These are phyloP conservation scores for Phialophora chinensis DNA, from an alignment of 2,329 filamentous ascomycete species.

Conservation along the genomic window DNA sequence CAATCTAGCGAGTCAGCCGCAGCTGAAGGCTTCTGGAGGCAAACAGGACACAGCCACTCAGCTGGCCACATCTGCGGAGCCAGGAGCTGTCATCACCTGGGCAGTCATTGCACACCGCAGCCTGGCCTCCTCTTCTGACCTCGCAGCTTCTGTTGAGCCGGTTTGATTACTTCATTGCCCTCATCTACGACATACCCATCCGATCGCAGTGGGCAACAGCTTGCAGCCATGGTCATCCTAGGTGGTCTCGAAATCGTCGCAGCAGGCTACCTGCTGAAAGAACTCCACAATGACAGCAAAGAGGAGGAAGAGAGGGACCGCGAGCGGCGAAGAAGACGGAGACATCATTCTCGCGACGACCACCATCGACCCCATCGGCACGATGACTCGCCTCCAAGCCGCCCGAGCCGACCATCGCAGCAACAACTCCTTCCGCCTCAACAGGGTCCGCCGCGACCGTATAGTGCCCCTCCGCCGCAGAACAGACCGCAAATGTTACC, in stretches of 20 bases:
- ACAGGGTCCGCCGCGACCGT: slow-evolving; percentile 26
- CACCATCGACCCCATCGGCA: slow-evolving; percentile 22
- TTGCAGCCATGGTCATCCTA: slow-evolving; percentile 33
- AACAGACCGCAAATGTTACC: slow-evolving; percentile 18
- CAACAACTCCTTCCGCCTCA: slow-evolving; percentile 25
- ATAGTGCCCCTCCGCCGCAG: slow-evolving; percentile 29
- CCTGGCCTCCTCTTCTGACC: background rate
- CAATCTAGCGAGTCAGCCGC: slow-evolving; percentile 14
- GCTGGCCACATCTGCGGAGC: slow-evolving; percentile 1
- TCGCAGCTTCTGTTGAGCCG: background rate
- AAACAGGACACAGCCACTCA: slow-evolving; percentile 2
- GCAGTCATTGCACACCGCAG: background rate
- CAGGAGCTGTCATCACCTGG: background rate
- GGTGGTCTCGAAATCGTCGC: slow-evolving; percentile 37
- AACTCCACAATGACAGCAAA: slow-evolving; percentile 33
- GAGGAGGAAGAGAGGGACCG: slow-evolving; percentile 30
- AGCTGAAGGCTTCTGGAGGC: background rate
- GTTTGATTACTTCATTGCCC: background rate
- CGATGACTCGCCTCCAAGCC: slow-evolving; percentile 25
- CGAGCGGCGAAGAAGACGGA: slow-evolving; percentile 26
- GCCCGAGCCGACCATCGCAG: slow-evolving; percentile 22
- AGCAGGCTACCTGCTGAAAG: slow-evolving; percentile 37
- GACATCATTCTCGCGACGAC: slow-evolving; percentile 23
- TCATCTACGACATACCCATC: background rate
- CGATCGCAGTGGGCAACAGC: background rate